Evolutionary conservation across 768 basidiomycete genomes (phyloP).

Genomic region (Mycena maculata): DNA sequence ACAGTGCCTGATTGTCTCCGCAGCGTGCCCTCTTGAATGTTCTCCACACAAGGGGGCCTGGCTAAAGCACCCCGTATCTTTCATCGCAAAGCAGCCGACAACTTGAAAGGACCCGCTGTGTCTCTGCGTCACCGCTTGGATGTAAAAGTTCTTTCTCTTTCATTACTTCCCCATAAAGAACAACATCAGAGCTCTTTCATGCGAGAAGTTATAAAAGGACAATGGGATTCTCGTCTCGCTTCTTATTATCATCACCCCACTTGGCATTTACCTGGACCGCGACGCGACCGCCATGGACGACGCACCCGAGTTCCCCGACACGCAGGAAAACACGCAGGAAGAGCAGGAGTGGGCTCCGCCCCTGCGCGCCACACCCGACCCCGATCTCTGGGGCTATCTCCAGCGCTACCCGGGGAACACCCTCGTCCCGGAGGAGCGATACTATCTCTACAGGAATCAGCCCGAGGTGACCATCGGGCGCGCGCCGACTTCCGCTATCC

Average conservation of each 20-base stretch:
- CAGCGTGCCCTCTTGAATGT: too few species aligned
- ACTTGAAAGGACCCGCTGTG: too few species aligned
- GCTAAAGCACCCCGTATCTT: too few species aligned
- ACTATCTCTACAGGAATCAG: conserved; percentile 71
- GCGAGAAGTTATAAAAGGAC: background rate
- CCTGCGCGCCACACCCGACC: background rate
- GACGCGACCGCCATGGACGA: background rate
- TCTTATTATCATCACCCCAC: background rate
- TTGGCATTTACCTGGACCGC: conserved; percentile 1
- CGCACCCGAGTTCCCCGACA: background rate
- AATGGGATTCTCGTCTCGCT: background rate
- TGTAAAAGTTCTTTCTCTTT: background rate
- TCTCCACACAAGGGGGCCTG: too few species aligned
- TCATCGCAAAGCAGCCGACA: too few species aligned
- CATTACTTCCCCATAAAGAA: background rate
- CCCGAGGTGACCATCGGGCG: conserved; percentile 68
- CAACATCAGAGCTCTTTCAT: background rate
- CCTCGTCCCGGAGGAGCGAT: conserved; percentile 54
- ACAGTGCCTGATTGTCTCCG: too few species aligned
- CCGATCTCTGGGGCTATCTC: conserved; percentile 25
- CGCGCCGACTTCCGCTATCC: conserved; percentile 61
- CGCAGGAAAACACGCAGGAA: conserved; percentile 15
- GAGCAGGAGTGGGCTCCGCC: conserved; percentile 4
- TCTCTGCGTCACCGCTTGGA: too few species aligned
- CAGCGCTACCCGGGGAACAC: background rate